A percentile compares a stretch with the other conserved stretches of the same genome.
Conservation (phyloP, 2,329 filamentous ascomycete genomes). For the Phialophora verrucosa region DNA sequence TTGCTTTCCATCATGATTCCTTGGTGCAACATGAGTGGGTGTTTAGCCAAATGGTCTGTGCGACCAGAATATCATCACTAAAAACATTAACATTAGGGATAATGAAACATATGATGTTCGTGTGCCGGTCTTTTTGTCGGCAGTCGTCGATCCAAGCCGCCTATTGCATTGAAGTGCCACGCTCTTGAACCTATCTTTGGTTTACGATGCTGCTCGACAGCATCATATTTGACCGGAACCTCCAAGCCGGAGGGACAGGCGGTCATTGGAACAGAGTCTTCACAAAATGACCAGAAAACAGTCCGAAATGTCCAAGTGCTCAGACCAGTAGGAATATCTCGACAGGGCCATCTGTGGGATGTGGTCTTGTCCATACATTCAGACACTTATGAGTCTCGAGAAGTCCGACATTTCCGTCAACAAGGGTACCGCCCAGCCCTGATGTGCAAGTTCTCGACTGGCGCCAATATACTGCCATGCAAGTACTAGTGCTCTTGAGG, state of each 20-base stretch:
- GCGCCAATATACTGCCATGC: slow-evolving; percentile 7
- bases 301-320: neutral
- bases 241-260: neutral
- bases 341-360: neutral
- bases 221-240: neutral
- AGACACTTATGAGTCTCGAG: neutral
- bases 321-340: neutral
- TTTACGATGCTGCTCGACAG: neutral
- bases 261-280: neutral
- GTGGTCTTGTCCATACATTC: neutral
- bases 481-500: slow-evolving; percentile 12
- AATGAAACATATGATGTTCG: neutral
- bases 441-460: neutral
- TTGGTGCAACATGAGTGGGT: neutral
- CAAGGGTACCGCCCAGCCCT: slow-evolving; percentile 1
- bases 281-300: neutral
- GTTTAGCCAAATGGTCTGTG: neutral
- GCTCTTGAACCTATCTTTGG: neutral
- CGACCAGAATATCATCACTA: neutral
- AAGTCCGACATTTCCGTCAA: slow-evolving; percentile 10
- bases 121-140: neutral
- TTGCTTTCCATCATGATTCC: neutral
- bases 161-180: neutral
- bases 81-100: neutral
- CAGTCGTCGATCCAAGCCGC: neutral